phyloP scores from a whole-genome alignment of 306 rosid species.

The Medicago lupulina region DNA sequence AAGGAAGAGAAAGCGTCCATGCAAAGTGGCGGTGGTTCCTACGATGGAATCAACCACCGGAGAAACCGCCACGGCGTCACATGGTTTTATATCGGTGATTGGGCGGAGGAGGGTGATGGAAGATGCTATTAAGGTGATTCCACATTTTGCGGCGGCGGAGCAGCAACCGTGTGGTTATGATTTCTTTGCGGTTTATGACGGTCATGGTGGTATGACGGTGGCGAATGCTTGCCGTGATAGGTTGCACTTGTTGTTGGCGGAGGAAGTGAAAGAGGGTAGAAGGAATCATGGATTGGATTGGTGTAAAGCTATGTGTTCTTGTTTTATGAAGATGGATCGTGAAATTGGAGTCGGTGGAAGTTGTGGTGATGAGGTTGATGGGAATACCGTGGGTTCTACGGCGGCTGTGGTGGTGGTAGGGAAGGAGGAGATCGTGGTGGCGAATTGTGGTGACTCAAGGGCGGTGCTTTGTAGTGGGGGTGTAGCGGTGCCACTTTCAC shows the following conservation, averaged over 20 bases:
- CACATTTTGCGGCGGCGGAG: conserved; percentile 21
- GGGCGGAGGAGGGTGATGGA: conserved; percentile 72
- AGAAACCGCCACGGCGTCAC: conserved; percentile 18
- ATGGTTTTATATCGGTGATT: conserved; percentile 66
- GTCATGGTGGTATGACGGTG: conserved; percentile 62
- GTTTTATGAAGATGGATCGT: conserved; percentile 68
- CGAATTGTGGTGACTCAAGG: conserved; percentile 72
- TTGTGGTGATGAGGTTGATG: neutral
- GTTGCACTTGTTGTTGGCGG: conserved; percentile 60
- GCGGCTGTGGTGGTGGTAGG: conserved; percentile 63
- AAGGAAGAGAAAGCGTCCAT: conserved; percentile 40
- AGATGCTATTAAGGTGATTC: conserved; percentile 55
- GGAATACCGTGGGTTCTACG: conserved; percentile 58
- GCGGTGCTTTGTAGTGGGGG: conserved; percentile 63
- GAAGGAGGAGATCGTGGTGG: conserved; percentile 57
- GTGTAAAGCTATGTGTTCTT: conserved; percentile 50
- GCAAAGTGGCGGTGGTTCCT: neutral
- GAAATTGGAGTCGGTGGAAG: conserved; percentile 44
- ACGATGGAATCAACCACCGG: neutral
- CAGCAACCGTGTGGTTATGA: conserved; percentile 32
- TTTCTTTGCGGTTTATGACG: conserved; percentile 71
- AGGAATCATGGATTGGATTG: conserved; percentile 45
- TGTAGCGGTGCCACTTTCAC: conserved; percentile 61
- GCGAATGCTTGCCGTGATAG: conserved; percentile 68
- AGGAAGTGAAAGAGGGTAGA: conserved; percentile 40